Percentiles rank a stretch among this genome's conserved stretches.
phyloP scores from a whole-genome alignment of 306 rosid genomes.

The Abrus precatorius region DNA sequence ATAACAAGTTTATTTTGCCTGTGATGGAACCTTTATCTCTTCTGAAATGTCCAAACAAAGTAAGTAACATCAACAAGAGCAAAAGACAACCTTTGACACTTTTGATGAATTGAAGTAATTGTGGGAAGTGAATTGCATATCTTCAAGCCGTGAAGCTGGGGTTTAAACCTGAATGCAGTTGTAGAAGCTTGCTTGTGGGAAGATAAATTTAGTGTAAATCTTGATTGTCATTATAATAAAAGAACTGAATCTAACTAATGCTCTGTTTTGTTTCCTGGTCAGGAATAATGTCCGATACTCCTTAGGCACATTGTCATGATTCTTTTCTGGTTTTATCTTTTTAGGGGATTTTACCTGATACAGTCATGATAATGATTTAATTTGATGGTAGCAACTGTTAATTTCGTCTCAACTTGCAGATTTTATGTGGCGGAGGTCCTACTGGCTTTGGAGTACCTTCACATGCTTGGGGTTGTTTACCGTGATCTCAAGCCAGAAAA shows the following conservation, averaged over 20 bases:
- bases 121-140: neutral
- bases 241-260: neutral
- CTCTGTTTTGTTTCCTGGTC: constrained; percentile 29
- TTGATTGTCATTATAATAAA: constrained; percentile 22
- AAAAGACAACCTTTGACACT: no score
- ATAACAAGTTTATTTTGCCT: neutral
- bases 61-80: no score
- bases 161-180: neutral
- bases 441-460: constrained; percentile 90
- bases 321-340: constrained; percentile 12
- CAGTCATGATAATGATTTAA: constrained; percentile 6
- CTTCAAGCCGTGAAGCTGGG: neutral
- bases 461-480: constrained; percentile 99
- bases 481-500: constrained; percentile 99
- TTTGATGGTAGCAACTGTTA: constrained; percentile 33
- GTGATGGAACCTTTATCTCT: neutral
- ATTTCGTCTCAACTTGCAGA: constrained; percentile 66
- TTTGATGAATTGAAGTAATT: neutral
- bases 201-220: constrained; percentile 23
- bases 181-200: neutral
- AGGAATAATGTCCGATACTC: constrained; percentile 6
- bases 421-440: constrained; percentile 97
- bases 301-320: constrained; percentile 13
- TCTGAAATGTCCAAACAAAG: no score
- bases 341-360: neutral